Percentiles rank a stretch among this genome's conserved stretches.
phyloP scores from a whole-genome alignment of 1,139 yeast genomes.

The Candida frijolesensis region DNA sequence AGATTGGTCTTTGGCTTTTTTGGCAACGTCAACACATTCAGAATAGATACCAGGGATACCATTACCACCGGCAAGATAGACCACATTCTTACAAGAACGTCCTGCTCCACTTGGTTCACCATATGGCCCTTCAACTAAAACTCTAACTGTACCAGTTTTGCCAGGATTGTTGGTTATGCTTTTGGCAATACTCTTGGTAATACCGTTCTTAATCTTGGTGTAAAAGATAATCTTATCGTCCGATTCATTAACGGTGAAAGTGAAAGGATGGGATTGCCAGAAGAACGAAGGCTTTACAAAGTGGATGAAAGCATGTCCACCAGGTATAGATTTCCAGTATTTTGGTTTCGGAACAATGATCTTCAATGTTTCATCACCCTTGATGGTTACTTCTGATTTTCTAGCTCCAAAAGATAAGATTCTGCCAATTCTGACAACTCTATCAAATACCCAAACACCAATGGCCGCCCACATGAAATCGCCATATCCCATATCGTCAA shows the following conservation, averaged over 20 bases:
- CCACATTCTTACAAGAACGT: constrained; percentile 29
- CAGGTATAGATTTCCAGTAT: constrained; percentile 43
- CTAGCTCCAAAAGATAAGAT: constrained; percentile 37
- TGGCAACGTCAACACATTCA: constrained; percentile 35
- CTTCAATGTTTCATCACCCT: constrained; percentile 41
- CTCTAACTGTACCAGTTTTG: constrained; percentile 27
- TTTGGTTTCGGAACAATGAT: constrained; percentile 40
- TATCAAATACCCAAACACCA: constrained; percentile 45
- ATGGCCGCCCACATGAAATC: constrained; percentile 37
- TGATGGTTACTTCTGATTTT: constrained; percentile 33
- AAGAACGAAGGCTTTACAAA: constrained; percentile 39
- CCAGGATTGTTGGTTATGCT: constrained; percentile 31
- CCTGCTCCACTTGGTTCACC: constrained; percentile 36
- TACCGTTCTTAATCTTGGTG: constrained; percentile 35
- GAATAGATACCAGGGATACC: constrained; percentile 47
- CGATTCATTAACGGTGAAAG: constrained; percentile 24
- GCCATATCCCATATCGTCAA: constrained; percentile 35
- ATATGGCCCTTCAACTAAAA: constrained; percentile 41
- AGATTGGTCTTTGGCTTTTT: constrained; percentile 28
- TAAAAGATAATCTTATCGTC: constrained; percentile 28
- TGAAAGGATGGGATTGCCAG: constrained; percentile 46
- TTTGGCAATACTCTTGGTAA: constrained; percentile 30
- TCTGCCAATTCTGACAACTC: constrained; percentile 34
- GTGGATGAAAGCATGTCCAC: constrained; percentile 54
- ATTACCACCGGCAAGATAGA: constrained; percentile 42